A percentile compares a stretch with the other conserved stretches of the same genome.
phyloP scores from a whole-genome alignment of 2,329 filamentous ascomycete genomes.

The Trichoderma harzianum region DNA sequence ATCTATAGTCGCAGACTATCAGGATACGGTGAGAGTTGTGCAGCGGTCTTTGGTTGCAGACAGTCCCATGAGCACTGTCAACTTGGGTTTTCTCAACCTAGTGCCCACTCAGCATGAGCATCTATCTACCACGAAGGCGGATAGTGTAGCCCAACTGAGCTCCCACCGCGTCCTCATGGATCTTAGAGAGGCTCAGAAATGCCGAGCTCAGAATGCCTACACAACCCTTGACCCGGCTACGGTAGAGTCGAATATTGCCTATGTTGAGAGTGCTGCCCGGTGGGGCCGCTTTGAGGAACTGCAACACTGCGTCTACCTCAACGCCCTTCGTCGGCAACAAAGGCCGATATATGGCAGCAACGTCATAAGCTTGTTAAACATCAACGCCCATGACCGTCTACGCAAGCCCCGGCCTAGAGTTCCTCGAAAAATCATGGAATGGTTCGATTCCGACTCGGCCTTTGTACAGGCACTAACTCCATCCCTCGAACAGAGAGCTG shows the following conservation, averaged over 20 bases:
- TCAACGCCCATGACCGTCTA: constrained; percentile 58
- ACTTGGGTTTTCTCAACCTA: constrained; percentile 75
- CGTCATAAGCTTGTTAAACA: constrained; percentile 69
- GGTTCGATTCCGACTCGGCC: constrained; percentile 70
- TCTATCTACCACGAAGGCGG: constrained; percentile 52
- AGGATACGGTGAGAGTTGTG: constrained; percentile 67
- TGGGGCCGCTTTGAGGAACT: constrained; percentile 73
- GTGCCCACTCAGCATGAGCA: constrained; percentile 68
- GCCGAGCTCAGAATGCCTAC: constrained; percentile 54
- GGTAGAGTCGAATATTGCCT: constrained; percentile 65
- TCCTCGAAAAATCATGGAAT: constrained; percentile 63
- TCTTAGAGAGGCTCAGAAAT: constrained; percentile 67
- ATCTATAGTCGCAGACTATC: constrained; percentile 72
- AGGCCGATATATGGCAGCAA: constrained; percentile 77
- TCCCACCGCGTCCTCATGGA: constrained; percentile 67
- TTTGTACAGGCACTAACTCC: constrained; percentile 66
- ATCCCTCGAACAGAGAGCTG: constrained; percentile 69
- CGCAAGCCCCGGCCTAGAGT: constrained; percentile 58
- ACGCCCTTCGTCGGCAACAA: constrained; percentile 75
- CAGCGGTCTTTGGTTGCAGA: constrained; percentile 61
- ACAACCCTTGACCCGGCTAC: constrained; percentile 61
- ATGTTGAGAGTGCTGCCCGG: constrained; percentile 67
- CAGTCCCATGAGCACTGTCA: constrained; percentile 61
- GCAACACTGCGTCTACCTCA: constrained; percentile 76
- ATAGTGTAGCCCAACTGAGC: constrained; percentile 62